These are phyloP conservation scores for Phytophthora sansomeana DNA, from an alignment of 352 stramenopile species.

Conservation along the genomic window DNA sequence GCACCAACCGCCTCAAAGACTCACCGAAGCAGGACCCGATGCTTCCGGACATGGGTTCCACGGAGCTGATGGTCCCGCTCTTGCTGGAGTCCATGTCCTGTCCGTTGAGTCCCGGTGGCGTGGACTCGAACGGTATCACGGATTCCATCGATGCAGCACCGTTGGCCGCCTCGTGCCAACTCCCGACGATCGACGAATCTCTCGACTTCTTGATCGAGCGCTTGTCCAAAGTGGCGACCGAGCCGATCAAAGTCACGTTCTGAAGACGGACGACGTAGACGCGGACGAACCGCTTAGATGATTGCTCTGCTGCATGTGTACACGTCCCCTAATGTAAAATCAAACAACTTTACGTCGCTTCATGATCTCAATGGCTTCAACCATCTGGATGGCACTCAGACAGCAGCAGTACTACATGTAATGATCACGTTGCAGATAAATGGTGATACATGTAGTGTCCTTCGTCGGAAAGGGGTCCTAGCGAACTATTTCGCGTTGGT, in stretches of 20 bases:
- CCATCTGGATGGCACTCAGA: neutral
- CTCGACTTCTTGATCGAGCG: conserved; percentile 66
- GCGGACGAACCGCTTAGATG: neutral
- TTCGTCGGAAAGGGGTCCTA: neutral
- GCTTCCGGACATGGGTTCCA: neutral
- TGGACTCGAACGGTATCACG: conserved; percentile 30
- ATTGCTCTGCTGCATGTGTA: neutral
- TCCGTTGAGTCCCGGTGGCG: conserved; percentile 29
- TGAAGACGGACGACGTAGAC: conserved; percentile 1
- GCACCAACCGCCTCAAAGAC: conserved; percentile 12
- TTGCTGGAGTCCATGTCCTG: conserved; percentile 20
- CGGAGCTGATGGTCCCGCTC: conserved; percentile 26
- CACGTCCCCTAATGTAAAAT: neutral
- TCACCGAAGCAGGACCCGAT: conserved; percentile 9
- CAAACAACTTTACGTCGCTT: neutral
- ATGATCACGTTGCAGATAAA: neutral
- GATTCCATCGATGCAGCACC: conserved; percentile 1
- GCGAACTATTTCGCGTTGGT: neutral
- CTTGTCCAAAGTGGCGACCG: conserved; percentile 24
- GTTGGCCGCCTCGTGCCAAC: conserved; percentile 12
- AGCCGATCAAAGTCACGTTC: conserved; percentile 19
- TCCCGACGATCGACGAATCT: conserved; percentile 62
- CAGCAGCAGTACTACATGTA: neutral
- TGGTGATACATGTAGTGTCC: neutral
- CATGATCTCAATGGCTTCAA: neutral